phyloP scores from a whole-genome alignment of 805 yeast species.

The Candida patagonica region DNA sequence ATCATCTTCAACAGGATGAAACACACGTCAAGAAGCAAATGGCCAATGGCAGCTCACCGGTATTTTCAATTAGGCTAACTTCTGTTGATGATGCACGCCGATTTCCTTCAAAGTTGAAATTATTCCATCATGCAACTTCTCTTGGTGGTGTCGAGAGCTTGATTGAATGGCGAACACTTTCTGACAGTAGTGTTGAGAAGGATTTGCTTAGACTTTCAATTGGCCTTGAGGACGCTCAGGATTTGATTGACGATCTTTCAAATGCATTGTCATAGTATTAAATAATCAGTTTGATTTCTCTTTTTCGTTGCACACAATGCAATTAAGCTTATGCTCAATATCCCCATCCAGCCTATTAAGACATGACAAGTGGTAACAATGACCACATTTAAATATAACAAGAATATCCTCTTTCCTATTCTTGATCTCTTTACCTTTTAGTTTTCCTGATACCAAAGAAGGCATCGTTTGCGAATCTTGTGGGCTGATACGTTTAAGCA shows the following conservation, averaged over 20 bases:
- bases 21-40: slow-evolving; percentile 57
- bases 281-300: background rate
- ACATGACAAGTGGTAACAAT: slow-evolving; percentile 55
- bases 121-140: slow-evolving; percentile 86
- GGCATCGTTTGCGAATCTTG: background rate
- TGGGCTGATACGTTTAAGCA: background rate
- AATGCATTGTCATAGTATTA: slow-evolving; percentile 35
- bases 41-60: slow-evolving; percentile 55
- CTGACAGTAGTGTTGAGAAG: slow-evolving; percentile 48
- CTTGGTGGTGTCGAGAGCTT: slow-evolving; percentile 88
- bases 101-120: slow-evolving; percentile 56
- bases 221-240: slow-evolving; percentile 73
- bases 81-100: slow-evolving; percentile 45
- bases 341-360: slow-evolving; percentile 38
- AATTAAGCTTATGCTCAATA: slow-evolving; percentile 21
- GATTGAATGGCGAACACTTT: slow-evolving; percentile 82
- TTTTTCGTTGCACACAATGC: slow-evolving; percentile 33
- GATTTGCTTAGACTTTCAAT: slow-evolving; percentile 64
- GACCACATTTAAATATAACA: slow-evolving; percentile 54
- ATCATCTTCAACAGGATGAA: slow-evolving; percentile 72
- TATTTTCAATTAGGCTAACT: slow-evolving; percentile 54
- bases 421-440: slow-evolving; percentile 3
- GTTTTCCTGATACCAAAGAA: slow-evolving; percentile 2
- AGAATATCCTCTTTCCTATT: slow-evolving; percentile 21
- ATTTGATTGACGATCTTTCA: slow-evolving; percentile 61